Evolutionary conservation across 1,139 yeast genomes (phyloP).

Genomic region (Protomyces gravidus): DNA sequence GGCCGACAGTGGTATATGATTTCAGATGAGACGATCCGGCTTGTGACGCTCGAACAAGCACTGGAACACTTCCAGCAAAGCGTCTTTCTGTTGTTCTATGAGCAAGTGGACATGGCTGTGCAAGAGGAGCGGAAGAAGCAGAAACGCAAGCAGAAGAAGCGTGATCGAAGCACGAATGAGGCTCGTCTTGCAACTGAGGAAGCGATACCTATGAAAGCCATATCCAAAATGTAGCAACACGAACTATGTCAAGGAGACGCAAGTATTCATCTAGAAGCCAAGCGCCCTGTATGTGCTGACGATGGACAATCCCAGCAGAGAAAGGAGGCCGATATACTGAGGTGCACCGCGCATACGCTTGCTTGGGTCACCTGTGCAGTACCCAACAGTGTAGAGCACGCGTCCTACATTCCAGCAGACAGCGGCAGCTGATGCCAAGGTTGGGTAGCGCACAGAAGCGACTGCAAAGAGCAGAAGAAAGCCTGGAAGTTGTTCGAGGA

Average conservation of each 20-base stretch:
- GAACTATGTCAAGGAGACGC: no score
- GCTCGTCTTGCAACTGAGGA: neutral
- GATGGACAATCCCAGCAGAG: conserved; percentile 12
- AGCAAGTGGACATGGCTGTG: conserved; percentile 10
- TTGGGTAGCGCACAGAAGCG: conserved; percentile 14
- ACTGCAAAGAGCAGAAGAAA: conserved; percentile 11
- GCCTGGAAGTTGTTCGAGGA: conserved; percentile 14
- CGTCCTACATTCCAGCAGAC: conserved; percentile 22
- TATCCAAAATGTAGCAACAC: neutral
- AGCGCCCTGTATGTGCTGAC: conserved; percentile 16
- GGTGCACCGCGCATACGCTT: conserved; percentile 13
- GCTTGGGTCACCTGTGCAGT: conserved; percentile 23
- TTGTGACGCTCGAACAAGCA: neutral
- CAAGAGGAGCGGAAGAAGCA: neutral
- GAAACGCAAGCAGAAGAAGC: conserved; percentile 4
- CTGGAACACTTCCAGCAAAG: neutral
- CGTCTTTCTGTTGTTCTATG: conserved; percentile 21
- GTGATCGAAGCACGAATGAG: neutral
- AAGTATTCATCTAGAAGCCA: neutral
- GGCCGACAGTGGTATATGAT: conserved; percentile 10
- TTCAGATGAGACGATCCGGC: conserved; percentile 23
- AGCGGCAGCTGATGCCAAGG: conserved; percentile 5
- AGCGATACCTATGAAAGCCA: neutral
- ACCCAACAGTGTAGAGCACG: conserved; percentile 21
- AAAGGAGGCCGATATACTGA: conserved; percentile 17